Base-by-base conservation (phyloP, 495 filamentous ascomycete genomes). In the Neurospora tetrasperma region DNA sequence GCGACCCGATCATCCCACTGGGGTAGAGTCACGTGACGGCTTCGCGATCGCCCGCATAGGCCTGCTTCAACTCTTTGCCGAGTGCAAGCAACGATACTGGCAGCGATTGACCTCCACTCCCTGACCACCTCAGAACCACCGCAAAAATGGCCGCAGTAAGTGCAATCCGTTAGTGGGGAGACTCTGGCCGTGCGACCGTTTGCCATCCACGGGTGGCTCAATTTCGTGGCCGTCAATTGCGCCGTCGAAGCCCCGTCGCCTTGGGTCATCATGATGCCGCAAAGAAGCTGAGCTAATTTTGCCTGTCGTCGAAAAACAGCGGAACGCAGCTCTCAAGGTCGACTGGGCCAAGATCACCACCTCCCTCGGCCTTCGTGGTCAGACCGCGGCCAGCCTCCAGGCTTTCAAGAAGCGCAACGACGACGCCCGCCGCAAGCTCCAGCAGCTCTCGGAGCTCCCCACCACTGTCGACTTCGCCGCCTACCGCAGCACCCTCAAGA, bases 391-490 rank as follows among this genome's bases (percentile, higher is more conserved):
- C 75, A 91, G 94, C 71, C 93, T 99, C 70, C 90, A 93, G 81
- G 86, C 93, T 76, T 99, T 99, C 91, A 99, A 99, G 88, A 95
- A 97, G 90, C 96, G 96, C 85, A 98, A 98, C 87, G 96, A 99
- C 77, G 94, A 98, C 80, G 94, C 93, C 81, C 95, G 96, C 85
- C 94, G 96, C 85, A 94, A 94, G 85, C 86, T 98, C 42, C 87
- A 88, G 80, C 71, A 89, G 59, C 92, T 98, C 54, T 88, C 87
- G 69, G 91, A 96, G 79, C 89, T 90, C 78, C 87, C 94, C 70
- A 91, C 92, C 81, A 86, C 88, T 41, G 87, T 99, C 84, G 94
- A 99, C 89, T 98, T 98, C 86, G 82, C 89, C 74, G 87, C 93
- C 83, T 99, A 98, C 93, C 94, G 96, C 85, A 83, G 85, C 79